Evolutionary conservation across 257 asterid species (phyloP), one percentile per base, ranked within the genome.

Genomic region (Forsythia viridissima): DNA sequence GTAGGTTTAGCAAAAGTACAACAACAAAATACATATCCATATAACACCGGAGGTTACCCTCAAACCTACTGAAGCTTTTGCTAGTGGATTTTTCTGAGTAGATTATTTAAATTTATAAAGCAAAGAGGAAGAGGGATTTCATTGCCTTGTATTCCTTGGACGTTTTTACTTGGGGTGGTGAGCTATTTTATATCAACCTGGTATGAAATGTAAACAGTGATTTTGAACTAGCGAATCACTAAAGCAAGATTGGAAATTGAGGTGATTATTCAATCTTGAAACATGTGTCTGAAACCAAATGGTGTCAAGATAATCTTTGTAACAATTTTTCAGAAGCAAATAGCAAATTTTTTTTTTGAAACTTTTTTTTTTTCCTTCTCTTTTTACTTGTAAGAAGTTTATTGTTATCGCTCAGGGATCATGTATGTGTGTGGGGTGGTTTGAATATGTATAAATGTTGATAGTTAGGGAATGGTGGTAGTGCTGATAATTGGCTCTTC

Each of bases 41-140:
- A 85, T 81, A 86, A 82, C 77, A 65, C 79, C 5, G 92, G 94
- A 57, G 92, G 92, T 8, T 86, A 85, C 86, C 78, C 83, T 34
- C 75, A 83, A 68, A 86, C 86, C 42, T 84, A 71, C 68, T 88
- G 75, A 92, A 77, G 55, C 42, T 77, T 48, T 82, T 79, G 68
- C 59, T 18, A 37, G n/a, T 34, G 42, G 70, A 72, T 59, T 59
- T 59, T 52, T 6, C 20, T 52, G 3, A 15, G 63, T 52, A 52
- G 63, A 18, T 20, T 52, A 16, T 52, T 52, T 5, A 16, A 52
- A 52, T 18, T 9, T 52, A 52, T 5, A 6, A 52, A 52, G 24
- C 63, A 18, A 52, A 52, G 63, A 52, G 63, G 20, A 52, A 52
- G 63, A 52, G 24, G 0, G 63, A 52, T 18, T 52, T 52, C 20